These are phyloP conservation scores for Candida ponderosae DNA, from an alignment of 805 yeast genomes.

Conservation along the genomic window DNA sequence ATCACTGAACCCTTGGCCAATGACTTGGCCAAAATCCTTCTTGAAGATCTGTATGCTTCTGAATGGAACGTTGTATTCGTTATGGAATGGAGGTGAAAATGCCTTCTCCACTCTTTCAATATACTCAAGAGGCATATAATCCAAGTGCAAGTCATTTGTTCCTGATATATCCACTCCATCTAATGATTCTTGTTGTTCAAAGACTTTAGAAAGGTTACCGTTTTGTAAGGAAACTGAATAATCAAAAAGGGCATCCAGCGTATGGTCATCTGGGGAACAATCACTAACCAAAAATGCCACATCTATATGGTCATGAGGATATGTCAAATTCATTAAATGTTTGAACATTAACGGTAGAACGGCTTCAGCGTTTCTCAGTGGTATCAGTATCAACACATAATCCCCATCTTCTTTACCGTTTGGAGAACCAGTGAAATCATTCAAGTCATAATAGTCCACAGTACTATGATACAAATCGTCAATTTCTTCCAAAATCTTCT, in stretches of 20 bases:
- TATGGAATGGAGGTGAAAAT: slow-evolving; percentile 60
- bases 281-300: slow-evolving; percentile 76
- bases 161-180: slow-evolving; percentile 32
- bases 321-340: slow-evolving; percentile 79
- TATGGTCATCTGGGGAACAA: slow-evolving; percentile 59
- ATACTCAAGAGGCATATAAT: slow-evolving; percentile 64
- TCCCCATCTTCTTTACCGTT: slow-evolving; percentile 48
- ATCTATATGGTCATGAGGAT: slow-evolving; percentile 74
- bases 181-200: slow-evolving; percentile 34
- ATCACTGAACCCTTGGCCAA: slow-evolving; percentile 80
- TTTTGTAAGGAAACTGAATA: slow-evolving; percentile 63
- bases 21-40: slow-evolving; percentile 76
- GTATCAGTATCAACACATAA: slow-evolving; percentile 61
- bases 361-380: slow-evolving; percentile 70
- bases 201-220: slow-evolving; percentile 48
- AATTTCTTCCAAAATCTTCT: slow-evolving; percentile 18
- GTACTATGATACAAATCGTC: slow-evolving; percentile 35
- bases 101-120: slow-evolving; percentile 48
- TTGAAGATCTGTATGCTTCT: slow-evolving; percentile 73
- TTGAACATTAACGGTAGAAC: slow-evolving; percentile 79
- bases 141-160: slow-evolving; percentile 53
- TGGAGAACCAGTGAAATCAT: slow-evolving; percentile 44
- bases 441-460: slow-evolving; percentile 57
- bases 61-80: slow-evolving; percentile 59
- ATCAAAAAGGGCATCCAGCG: slow-evolving; percentile 57